phyloP scores from a whole-genome alignment of 371 early-diverging fungal genomes.

The Thermomucor indicae-seudaticae region DNA sequence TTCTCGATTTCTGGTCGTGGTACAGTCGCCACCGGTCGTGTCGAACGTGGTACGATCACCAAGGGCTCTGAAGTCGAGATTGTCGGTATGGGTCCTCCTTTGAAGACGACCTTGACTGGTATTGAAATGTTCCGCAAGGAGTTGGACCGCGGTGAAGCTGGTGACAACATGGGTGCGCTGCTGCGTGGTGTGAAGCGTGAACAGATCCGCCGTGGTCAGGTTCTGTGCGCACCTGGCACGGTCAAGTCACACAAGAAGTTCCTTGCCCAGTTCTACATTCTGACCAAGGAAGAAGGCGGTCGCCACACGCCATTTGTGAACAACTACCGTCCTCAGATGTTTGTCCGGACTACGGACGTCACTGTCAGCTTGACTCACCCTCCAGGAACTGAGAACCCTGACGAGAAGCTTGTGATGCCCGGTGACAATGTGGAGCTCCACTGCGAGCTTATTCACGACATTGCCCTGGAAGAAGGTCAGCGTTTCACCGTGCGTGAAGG shows the following conservation, averaged over 20 bases:
- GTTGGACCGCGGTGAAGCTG: constrained; percentile 96
- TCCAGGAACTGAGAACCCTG: constrained; percentile 76
- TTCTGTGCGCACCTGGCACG: constrained; percentile 88
- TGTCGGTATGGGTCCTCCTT: constrained; percentile 86
- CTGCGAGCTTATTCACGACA: constrained; percentile 74
- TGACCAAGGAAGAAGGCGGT: constrained; percentile 98
- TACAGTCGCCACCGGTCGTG: constrained; percentile 97
- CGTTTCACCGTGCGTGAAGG: constrained; percentile 98
- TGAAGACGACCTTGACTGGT: constrained; percentile 93
- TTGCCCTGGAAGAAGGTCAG: constrained; percentile 91
- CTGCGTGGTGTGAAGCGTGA: constrained; percentile 98
- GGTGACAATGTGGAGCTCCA: constrained; percentile 91
- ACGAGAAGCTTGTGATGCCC: constrained; percentile 97
- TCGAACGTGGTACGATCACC: constrained; percentile 92
- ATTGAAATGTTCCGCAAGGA: constrained; percentile 99
- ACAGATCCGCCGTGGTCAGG: constrained; percentile 92
- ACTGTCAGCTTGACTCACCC: constrained; percentile 86
- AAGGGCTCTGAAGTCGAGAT: constrained; percentile 97
- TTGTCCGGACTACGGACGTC: constrained; percentile 92
- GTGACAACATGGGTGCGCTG: constrained; percentile 97
- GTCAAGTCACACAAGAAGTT: constrained; percentile 94
- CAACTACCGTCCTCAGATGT: constrained; percentile 97
- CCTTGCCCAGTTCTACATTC: constrained; percentile 86
- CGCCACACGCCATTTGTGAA: constrained; percentile 96
- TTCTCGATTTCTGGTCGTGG: constrained; percentile 99